Base-by-base conservation (phyloP, 306 rosid species). In the Cicer pinnatifidum region DNA sequence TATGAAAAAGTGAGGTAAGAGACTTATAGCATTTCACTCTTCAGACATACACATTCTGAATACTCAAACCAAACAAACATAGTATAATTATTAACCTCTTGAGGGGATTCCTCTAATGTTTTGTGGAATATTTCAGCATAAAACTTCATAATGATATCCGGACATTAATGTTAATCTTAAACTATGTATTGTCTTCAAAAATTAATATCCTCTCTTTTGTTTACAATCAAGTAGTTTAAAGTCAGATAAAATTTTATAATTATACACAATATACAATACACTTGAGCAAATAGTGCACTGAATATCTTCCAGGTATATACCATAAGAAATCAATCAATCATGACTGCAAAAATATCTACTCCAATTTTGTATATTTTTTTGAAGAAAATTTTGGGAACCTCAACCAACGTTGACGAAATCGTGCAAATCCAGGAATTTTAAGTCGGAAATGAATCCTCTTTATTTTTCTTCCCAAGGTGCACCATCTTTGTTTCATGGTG, bases 321-420 rank as follows among this genome's bases (percentile, higher is more conserved):
- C 47, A 69, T 69, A 46, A 7, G 28, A 72, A 67, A n/a, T 12
- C 33, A 28, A 28, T 3, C 33, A 28, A 28, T 3, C 17, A 56
- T 46, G 35, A 1, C 20, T 17, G 60, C 56, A 19, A 5, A 39
- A 39, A 2, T 13, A 76, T 40, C 77, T 87, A 89, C 15, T 91
- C 81, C 59, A 94, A 44, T 86, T 80, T 89, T 60, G 76, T 69
- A 63, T 94, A 87, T 69, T 80, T 66, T 13, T 1, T 73, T 7
- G 96, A 86, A 72, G 91, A 69, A 83, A 88, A 86, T 79, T 77
- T 89, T 19, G 95, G 92, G 53, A 90, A 72, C 69, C 82, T 87
- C 73, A 89, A 75, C 96, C 97, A 94, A 73, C 88, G 81, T 50
- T 80, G 89, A 66, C 81, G 93, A 73, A 94, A 87, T 7, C 82